Base-by-base conservation (phyloP, 1,284 basidiomycete species). In the Ceratobasidium sp. region DNA sequence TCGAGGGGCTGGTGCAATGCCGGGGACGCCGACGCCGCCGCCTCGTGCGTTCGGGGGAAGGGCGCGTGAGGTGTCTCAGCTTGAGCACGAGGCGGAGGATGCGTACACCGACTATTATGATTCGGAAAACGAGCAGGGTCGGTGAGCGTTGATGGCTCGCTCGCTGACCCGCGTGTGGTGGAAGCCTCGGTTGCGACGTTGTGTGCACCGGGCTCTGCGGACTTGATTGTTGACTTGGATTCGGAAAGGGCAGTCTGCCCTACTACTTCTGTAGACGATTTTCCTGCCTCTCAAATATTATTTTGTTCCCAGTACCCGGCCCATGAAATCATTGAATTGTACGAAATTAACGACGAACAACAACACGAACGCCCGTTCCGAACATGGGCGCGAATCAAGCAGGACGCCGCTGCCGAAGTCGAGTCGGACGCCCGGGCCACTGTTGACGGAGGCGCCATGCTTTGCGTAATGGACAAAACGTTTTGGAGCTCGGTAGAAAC, bases 101-200 rank as follows among this genome's bases (percentile, higher is more conserved):
- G 14, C n/a, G 57, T 16, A 59, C 26, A 61, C 58, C 46, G 47
- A 64, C 18, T 21, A 52, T 30, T 64, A 49, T 18, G 47, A n/a
- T 13, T 64, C 46, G 47, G 62, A 50, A 64, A 64, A 64, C 62
- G 44, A 64, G 47, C 16, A 52, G 62, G 62, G 62, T 38, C 47
- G 38, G 62, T 32, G 47, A 28, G 23, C 13, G 32, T 21, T 18
- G 13, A 32, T 50, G 62, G 46, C 62, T 30, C 62, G n/a, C 62
- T 30, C 32, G 62, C 62, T 52, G 47, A 30, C 62, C 62, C 58
- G 30, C 3, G 7, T 49, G 47, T 7, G 16, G 16, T 6, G 28
- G 26, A 50, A 49, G 47, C 46, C 43, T 21, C 21, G 58, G 58
- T 28, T 26, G 43, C 23, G 23, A 21, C 21, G 57, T 14, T 41